Evolutionary conservation across 2,329 filamentous ascomycete genomes (phyloP).

Genomic region (Phyllosticta citrichinensis): DNA sequence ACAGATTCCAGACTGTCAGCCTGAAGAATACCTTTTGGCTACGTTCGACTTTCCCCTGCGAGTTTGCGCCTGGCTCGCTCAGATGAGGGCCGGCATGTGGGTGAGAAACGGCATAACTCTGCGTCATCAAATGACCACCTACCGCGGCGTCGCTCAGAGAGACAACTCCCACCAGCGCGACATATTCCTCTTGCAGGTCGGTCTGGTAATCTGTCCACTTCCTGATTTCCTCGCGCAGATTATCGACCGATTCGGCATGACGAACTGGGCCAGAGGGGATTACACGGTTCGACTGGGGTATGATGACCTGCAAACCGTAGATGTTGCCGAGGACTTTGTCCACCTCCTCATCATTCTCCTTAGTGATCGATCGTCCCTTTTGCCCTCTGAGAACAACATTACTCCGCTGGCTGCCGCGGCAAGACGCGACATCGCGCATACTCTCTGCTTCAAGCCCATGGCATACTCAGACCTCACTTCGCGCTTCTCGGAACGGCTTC

Average conservation of each 20-base stretch:
- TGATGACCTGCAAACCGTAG: conserved; percentile 79
- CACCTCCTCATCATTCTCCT: conserved; percentile 85
- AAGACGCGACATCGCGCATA: conserved; percentile 82
- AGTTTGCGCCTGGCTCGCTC: conserved; percentile 90
- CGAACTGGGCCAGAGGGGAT: conserved; percentile 73
- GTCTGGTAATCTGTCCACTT: conserved; percentile 75
- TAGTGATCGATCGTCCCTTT: conserved; percentile 75
- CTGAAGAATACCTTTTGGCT: conserved; percentile 74
- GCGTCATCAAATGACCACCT: conserved; percentile 88
- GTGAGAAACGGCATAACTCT: conserved; percentile 94
- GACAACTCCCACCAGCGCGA: conserved; percentile 93
- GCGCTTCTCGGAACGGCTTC: conserved; percentile 78
- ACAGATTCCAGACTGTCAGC: conserved; percentile 45
- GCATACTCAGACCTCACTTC: conserved; percentile 86
- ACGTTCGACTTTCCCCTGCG: conserved; percentile 88
- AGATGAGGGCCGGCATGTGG: conserved; percentile 99
- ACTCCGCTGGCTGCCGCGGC: conserved; percentile 61
- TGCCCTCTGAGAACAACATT: conserved; percentile 56
- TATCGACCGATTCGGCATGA: conserved; percentile 83
- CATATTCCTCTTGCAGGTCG: conserved; percentile 86
- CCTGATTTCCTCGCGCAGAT: conserved; percentile 78
- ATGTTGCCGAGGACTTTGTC: conserved; percentile 91
- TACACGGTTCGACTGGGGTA: conserved; percentile 63
- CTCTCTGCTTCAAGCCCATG: conserved; percentile 90
- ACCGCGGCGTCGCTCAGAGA: conserved; percentile 77